A percentile compares a stretch with the other conserved stretches of the same genome.
phyloP scores from a whole-genome alignment of 2,329 filamentous ascomycete genomes.

The Aureobasidium sp. region DNA sequence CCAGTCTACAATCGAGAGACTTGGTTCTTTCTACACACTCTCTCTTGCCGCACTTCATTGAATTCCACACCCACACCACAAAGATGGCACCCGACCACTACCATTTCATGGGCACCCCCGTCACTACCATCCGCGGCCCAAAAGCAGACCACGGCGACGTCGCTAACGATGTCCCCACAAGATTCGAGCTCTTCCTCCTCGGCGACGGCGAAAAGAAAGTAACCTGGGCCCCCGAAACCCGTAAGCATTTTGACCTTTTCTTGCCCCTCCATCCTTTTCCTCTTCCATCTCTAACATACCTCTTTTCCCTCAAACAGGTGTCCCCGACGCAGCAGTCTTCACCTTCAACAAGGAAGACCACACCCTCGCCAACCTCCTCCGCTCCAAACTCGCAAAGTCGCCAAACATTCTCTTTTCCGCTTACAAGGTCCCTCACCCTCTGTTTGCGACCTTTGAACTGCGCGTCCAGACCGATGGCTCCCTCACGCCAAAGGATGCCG shows the following conservation, averaged over 20 bases:
- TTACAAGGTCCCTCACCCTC: conserved; percentile 61
- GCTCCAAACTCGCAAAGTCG: conserved; percentile 76
- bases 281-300: neutral
- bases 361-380: conserved; percentile 84
- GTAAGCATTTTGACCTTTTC: conserved; percentile 47
- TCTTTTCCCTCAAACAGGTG: conserved; percentile 52
- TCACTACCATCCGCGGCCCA: conserved; percentile 17
- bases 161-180: conserved; percentile 37
- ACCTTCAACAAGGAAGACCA: conserved; percentile 95
- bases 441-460: conserved; percentile 53
- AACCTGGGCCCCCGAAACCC: conserved; percentile 78
- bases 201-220: conserved; percentile 88
- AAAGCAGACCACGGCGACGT: conserved; percentile 13
- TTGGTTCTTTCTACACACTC: neutral
- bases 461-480: conserved; percentile 88
- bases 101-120: conserved; percentile 18
- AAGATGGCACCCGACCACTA: conserved; percentile 14
- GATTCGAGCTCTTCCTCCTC: conserved; percentile 91
- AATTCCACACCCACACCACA: neutral
- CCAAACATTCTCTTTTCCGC: conserved; percentile 81
- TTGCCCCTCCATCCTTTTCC: neutral
- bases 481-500: conserved; percentile 80
- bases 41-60: neutral
- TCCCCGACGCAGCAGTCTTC: conserved; percentile 93
- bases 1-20: neutral